Evolutionary conservation across 768 basidiomycete species (phyloP).

Genomic region (Tephrocybe sp.): DNA sequence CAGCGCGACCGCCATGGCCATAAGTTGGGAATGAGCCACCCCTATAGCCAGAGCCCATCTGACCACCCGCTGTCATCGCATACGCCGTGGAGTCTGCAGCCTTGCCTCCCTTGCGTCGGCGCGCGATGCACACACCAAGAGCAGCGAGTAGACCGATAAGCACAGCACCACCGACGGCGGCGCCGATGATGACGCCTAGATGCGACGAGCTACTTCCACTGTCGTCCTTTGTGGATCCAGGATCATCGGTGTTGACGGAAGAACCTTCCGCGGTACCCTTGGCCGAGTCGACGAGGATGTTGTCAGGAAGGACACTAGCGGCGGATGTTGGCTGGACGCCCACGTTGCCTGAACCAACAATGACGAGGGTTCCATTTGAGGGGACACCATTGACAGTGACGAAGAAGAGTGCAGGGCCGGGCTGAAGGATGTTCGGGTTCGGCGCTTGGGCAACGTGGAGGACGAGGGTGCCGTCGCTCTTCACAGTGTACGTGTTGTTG

Average conservation of each 20-base stretch:
- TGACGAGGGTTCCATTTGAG: slow-evolving; percentile 72
- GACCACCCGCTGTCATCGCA: slow-evolving; percentile 23
- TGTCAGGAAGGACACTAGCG: slow-evolving; percentile 47
- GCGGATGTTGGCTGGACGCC: slow-evolving; percentile 58
- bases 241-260: not conserved
- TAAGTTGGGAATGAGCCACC: slow-evolving; percentile 19
- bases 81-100: slow-evolving; percentile 7
- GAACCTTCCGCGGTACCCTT: slow-evolving; percentile 24
- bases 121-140: slow-evolving; percentile 17
- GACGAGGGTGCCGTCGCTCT: slow-evolving; percentile 70
- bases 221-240: not conserved
- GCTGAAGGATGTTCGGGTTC: slow-evolving; percentile 82
- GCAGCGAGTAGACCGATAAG: slow-evolving; percentile 5
- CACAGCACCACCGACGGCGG: slow-evolving; percentile 1
- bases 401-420: slow-evolving; percentile 83
- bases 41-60: slow-evolving; percentile 23
- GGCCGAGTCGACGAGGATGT: slow-evolving; percentile 41
- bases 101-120: slow-evolving; percentile 37
- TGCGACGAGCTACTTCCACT: not conserved
- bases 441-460: slow-evolving; percentile 82
- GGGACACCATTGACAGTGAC: slow-evolving; percentile 86
- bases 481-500: slow-evolving; percentile 81
- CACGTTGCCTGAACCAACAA: slow-evolving; percentile 77
- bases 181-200: slow-evolving; percentile 5
- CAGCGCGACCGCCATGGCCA: slow-evolving; percentile 6